Base-by-base conservation (phyloP, 805 yeast genomes). In the Spencermartinsiella europaea region DNA sequence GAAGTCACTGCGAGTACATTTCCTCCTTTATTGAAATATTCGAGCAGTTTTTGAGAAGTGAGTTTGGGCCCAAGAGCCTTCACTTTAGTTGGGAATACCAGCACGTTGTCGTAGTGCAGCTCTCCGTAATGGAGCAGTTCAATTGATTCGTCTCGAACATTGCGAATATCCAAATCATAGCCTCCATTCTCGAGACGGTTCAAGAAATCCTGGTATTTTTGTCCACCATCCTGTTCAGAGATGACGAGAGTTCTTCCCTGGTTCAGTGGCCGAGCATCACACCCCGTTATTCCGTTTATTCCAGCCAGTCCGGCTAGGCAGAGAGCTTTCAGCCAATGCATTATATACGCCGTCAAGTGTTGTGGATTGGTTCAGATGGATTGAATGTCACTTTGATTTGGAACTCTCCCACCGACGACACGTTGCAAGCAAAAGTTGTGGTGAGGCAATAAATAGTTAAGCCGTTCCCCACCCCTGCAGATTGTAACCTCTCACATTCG, bases 1-100 rank as follows among this genome's bases (percentile, higher is more conserved):
- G 75, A 66, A 0, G 83, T 75, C 12, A 87, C 70, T 12, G 81
- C 76, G 15, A 93, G 58, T 5, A 93, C 62, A 61, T 89, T 85
- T 50, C 96, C 96, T 40, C 91, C 87, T 12, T 69, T 72, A 53
- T 75, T 64, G 53, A 81, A 70, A 58, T 81, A 87, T 34, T 78
- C 70, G 37, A 87, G 62, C 49, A 93, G 65, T 5, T 68, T 63
- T n/a, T 68, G 62, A 10, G 76, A 71, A 14, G 73, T 62, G 25
- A 83, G 61, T 34, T 56, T 50, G 15, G 64, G 58, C 5, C 73
- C 71, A 14, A 67, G 57, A 14, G 65, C 56, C 47, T 74, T 79
- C 37, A 75, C 56, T 34, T 52, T 68, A 4, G 77, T 67, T 14
- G 91, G 89, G 40, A 82, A 70, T 16, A 85, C 48, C 21, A 85